Percentiles rank a stretch among this genome's conserved stretches.
phyloP scores from a whole-genome alignment of 192 early-diverging fungal genomes.

The Dispira simplex region DNA sequence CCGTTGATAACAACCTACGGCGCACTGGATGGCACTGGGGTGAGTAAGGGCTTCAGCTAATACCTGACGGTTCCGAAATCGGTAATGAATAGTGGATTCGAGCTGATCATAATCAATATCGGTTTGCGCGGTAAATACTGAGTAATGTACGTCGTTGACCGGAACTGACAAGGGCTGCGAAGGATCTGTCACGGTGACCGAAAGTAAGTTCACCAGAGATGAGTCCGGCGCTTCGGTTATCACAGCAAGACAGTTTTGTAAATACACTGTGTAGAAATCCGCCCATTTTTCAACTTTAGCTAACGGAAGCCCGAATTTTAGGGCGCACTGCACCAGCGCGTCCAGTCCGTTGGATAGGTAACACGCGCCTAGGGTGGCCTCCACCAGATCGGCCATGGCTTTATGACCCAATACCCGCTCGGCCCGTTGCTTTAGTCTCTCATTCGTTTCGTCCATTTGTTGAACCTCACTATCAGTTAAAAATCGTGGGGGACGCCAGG shows the following conservation, averaged over 20 bases:
- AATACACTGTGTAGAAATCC: slow-evolving; percentile 23
- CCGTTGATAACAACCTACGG: slow-evolving; percentile 66
- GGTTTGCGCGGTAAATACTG: no score
- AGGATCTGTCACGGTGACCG: no score
- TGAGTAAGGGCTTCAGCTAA: slow-evolving; percentile 78
- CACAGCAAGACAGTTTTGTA: neutral
- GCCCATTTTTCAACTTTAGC: slow-evolving; percentile 32
- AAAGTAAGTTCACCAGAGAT: no score
- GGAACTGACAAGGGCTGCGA: no score
- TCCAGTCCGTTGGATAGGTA: slow-evolving; percentile 10
- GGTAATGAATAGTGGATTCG: slow-evolving; percentile 35
- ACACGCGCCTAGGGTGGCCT: slow-evolving; percentile 15
- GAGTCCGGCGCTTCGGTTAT: no score
- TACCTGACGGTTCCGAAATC: slow-evolving; percentile 47
- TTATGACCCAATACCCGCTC: slow-evolving; percentile 16
- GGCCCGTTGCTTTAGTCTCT: slow-evolving; percentile 14
- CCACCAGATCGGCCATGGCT: slow-evolving; percentile 13
- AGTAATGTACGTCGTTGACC: no score
- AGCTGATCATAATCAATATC: slow-evolving; percentile 17
- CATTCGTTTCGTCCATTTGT: slow-evolving; percentile 13
- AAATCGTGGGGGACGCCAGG: slow-evolving; percentile 32
- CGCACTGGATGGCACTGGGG: slow-evolving; percentile 38
- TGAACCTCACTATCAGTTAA: slow-evolving; percentile 14
- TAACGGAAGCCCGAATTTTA: slow-evolving; percentile 18
- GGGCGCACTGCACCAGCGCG: neutral